Conservation (phyloP, 306 rosid species). For the Macrotyloma uniflorum region DNA sequence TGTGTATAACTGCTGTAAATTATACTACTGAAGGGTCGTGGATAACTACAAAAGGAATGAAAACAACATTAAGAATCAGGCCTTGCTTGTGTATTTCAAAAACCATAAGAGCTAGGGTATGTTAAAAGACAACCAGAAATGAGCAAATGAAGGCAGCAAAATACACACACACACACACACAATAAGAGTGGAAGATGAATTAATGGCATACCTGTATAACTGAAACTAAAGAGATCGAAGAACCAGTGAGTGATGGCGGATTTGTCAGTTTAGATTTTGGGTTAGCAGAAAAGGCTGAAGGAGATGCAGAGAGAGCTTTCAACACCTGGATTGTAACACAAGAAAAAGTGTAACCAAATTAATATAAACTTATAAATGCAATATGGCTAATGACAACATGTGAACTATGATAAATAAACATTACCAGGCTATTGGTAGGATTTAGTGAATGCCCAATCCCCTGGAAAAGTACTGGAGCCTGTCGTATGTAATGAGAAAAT, state of each 20-base stretch:
- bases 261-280: conserved; percentile 78
- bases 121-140: not conserved
- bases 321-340: conserved; percentile 62
- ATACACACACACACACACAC: not conserved
- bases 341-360: conserved; percentile 26
- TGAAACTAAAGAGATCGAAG: conserved; percentile 85
- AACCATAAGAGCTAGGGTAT: not conserved
- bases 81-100: not conserved
- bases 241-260: conserved; percentile 92
- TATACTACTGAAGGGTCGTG: not conserved
- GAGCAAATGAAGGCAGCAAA: conserved; percentile 15
- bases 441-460: conserved; percentile 91
- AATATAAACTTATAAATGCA: conserved; percentile 21
- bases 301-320: conserved; percentile 90
- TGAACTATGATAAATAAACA: conserved; percentile 31
- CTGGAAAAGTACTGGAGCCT: conserved; percentile 97
- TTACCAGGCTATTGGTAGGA: conserved; percentile 89
- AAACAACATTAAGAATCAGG: not conserved
- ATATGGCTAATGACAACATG: conserved; percentile 6
- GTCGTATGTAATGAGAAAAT: conserved; percentile 44
- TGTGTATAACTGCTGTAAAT: not conserved
- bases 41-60: not conserved
- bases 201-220: conserved; percentile 68
- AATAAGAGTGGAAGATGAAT: not conserved
- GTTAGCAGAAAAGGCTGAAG: conserved; percentile 88